A percentile compares a stretch with the other conserved stretches of the same genome.
Evolutionary conservation across 495 filamentous ascomycete genomes (phyloP).

Genomic region (Hypomontagnella monticulosa): DNA sequence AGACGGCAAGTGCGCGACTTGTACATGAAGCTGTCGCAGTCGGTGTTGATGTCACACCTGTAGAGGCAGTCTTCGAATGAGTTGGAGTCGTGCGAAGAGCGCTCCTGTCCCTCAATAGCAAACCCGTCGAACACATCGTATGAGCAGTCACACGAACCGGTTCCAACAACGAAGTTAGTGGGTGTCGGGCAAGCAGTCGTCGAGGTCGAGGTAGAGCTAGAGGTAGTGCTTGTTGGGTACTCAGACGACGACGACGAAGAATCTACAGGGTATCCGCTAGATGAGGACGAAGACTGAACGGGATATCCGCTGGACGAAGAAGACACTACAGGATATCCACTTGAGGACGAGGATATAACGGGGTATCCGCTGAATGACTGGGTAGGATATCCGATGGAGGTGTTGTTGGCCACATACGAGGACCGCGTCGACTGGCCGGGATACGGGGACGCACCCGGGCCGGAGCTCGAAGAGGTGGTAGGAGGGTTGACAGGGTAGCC

Average conservation of each 20-base stretch:
- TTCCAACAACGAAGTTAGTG: constrained; percentile 6
- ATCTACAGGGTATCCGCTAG: not conserved
- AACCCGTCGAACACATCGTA: constrained; percentile 20
- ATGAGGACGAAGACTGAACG: not conserved
- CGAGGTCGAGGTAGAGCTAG: constrained; percentile 2
- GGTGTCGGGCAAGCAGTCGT: constrained; percentile 23
- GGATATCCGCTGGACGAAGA: not conserved
- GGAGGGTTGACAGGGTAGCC: not conserved
- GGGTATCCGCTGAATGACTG: constrained; percentile 1
- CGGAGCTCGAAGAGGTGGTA: constrained; percentile 15
- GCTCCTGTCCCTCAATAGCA: not conserved
- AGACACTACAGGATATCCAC: not conserved
- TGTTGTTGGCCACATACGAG: constrained; percentile 5
- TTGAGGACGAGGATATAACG: not conserved
- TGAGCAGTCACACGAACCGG: constrained; percentile 14
- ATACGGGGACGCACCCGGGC: not conserved
- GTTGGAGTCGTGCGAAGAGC: not conserved
- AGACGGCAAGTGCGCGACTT: not conserved
- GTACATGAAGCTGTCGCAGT: constrained; percentile 20
- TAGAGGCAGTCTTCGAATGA: constrained; percentile 21
- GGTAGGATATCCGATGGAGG: not conserved
- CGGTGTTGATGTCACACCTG: constrained; percentile 7
- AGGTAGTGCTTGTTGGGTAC: not conserved
- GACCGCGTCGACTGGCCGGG: not conserved
- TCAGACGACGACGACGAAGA: not conserved